Percentiles rank a stretch among this genome's conserved stretches.
Conservation (phyloP, 768 basidiomycete species). For the Podaxis pistillaris region DNA sequence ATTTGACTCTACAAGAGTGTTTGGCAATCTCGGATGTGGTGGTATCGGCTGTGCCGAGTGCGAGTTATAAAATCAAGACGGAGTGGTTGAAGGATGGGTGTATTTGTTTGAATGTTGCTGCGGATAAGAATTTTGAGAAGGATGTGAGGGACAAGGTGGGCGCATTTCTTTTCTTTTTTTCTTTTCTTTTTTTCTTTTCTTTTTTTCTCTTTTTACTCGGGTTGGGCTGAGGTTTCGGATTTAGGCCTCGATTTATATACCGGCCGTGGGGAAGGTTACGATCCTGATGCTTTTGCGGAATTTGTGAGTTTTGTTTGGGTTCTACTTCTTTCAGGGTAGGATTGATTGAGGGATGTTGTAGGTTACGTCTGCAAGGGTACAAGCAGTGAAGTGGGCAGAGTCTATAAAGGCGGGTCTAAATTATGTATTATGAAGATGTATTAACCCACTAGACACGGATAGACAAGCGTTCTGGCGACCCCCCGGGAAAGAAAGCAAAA, state of each 20-base stretch:
- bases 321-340: constrained; percentile 3
- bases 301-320: constrained; percentile 53
- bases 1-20: constrained; percentile 72
- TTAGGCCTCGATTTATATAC: constrained; percentile 91
- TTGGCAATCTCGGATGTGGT: constrained; percentile 89
- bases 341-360: constrained; percentile 21
- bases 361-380: constrained; percentile 59
- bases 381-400: constrained; percentile 27
- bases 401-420: neutral
- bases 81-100: constrained; percentile 91
- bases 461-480: too few species aligned
- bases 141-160: constrained; percentile 89
- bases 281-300: constrained; percentile 98
- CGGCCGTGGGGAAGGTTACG: constrained; percentile 97
- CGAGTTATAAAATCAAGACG: constrained; percentile 86
- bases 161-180: neutral
- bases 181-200: neutral
- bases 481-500: neutral
- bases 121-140: constrained; percentile 95
- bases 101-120: constrained; percentile 88
- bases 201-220: neutral
- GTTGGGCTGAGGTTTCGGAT: neutral
- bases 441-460: neutral
- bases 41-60: constrained; percentile 87
- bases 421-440: neutral